These are phyloP conservation scores for Tympanopsis confertula DNA, from an alignment of 2,329 filamentous ascomycete genomes.

Conservation along the genomic window DNA sequence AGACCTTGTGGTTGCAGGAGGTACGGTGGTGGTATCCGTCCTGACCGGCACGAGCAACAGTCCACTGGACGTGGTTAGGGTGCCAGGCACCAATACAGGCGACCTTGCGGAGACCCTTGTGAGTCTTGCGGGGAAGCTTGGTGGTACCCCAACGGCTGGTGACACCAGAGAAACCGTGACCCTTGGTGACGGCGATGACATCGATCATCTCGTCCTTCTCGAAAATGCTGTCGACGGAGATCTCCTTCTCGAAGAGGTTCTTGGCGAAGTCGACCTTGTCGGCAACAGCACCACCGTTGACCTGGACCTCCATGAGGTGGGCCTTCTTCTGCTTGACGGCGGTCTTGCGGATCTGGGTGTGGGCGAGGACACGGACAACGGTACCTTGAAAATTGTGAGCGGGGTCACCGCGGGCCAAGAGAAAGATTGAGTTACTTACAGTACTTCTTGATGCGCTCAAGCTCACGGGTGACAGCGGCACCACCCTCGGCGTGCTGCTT, in stretches of 20 bases:
- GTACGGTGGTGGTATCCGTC: slow-evolving; percentile 99
- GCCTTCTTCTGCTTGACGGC: slow-evolving; percentile 99
- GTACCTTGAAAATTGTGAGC: no score
- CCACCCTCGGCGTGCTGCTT: slow-evolving; percentile 98
- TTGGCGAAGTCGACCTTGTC: slow-evolving; percentile 96
- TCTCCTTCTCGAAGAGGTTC: slow-evolving; percentile 97
- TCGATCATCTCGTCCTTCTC: slow-evolving; percentile 99
- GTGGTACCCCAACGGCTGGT: slow-evolving; percentile 98
- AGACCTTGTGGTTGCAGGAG: slow-evolving; percentile 99
- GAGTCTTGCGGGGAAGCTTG: slow-evolving; percentile 99
- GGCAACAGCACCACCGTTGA: slow-evolving; percentile 91
- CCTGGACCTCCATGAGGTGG: slow-evolving; percentile 99
- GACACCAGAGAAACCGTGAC: slow-evolving; percentile 96
- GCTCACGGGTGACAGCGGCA: slow-evolving; percentile 84
- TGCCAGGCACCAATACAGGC: slow-evolving; percentile 99
- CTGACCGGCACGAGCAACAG: slow-evolving; percentile 99
- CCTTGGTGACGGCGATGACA: slow-evolving; percentile 98
- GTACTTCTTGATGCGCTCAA: slow-evolving; percentile 99
- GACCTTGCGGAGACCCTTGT: slow-evolving; percentile 99
- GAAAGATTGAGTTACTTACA: no score
- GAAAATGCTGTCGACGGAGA: slow-evolving; percentile 86
- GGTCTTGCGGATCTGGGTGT: slow-evolving; percentile 98
- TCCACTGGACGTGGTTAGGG: slow-evolving; percentile 99
- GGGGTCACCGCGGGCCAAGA: no score
- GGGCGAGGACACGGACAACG: slow-evolving; percentile 95